A percentile compares a stretch with the other conserved stretches of the same genome.
These are phyloP conservation scores for Leccinum pachyderme DNA, from an alignment of 1,284 basidiomycete species.

Conservation along the genomic window DNA sequence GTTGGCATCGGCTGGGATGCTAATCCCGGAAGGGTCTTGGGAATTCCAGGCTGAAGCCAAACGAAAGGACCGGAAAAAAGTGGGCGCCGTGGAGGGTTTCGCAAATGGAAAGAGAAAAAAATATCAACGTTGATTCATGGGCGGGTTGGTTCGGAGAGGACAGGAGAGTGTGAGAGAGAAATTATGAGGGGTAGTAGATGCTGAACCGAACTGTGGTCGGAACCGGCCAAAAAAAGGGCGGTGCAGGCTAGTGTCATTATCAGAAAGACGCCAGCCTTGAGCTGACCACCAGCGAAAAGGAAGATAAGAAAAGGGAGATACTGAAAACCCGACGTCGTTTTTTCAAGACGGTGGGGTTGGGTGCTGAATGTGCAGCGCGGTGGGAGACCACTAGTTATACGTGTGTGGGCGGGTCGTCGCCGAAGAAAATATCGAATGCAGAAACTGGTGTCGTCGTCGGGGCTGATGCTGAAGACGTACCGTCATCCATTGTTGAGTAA, in stretches of 20 bases:
- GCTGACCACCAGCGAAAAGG: conserved; percentile 26
- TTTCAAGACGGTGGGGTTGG: conserved; percentile 16
- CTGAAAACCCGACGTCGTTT: conserved; percentile 26
- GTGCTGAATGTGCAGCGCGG: conserved; percentile 26
- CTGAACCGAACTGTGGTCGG: conserved; percentile 7
- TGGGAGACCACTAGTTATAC: conserved; percentile 27
- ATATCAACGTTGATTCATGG: conserved; percentile 35
- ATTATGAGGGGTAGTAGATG: conserved; percentile 1
- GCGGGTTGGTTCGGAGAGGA: conserved; percentile 28
- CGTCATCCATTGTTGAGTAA: conserved; percentile 67
- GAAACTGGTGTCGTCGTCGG: conserved; percentile 40
- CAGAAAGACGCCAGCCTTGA: conserved; percentile 30
- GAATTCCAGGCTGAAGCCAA: conserved; percentile 67
- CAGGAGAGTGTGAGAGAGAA: conserved; percentile 16
- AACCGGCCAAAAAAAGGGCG: conserved; percentile 12
- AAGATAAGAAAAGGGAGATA: conserved; percentile 10
- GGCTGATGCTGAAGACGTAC: conserved; percentile 77
- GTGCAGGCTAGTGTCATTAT: conserved; percentile 15
- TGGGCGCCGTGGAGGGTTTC: conserved; percentile 13
- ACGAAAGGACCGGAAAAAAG: conserved; percentile 4
- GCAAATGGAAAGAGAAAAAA: conserved; percentile 25
- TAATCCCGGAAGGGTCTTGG: conserved; percentile 70
- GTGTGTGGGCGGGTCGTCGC: conserved; percentile 39
- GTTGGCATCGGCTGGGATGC: conserved; percentile 62
- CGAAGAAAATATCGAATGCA: conserved; percentile 37